Conservation (phyloP, 495 filamentous ascomycete species). For the Elasticomyces elasticus region DNA sequence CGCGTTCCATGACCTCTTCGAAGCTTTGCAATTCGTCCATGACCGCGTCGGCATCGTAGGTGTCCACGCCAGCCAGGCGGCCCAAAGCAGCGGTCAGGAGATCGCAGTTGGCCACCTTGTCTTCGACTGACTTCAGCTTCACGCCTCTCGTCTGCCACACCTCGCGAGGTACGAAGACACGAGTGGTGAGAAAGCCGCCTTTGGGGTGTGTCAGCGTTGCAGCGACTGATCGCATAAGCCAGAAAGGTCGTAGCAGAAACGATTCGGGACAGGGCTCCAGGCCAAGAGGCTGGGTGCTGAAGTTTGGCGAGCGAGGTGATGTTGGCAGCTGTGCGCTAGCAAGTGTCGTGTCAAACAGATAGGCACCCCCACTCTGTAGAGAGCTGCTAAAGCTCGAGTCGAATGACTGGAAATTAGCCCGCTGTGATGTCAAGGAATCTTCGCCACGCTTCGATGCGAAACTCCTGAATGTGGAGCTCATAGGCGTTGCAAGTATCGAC, state of each 20-base stretch:
- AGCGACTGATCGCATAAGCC: conserved; percentile 88
- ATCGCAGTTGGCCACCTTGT: conserved; percentile 92
- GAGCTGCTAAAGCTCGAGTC: conserved; percentile 45
- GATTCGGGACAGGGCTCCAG: conserved; percentile 89
- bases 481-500: conserved; percentile 63
- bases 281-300: conserved; percentile 52
- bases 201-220: conserved; percentile 85
- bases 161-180: conserved; percentile 82
- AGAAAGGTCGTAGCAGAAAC: conserved; percentile 78
- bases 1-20: conserved; percentile 77
- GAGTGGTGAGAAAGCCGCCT: conserved; percentile 83
- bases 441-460: conserved; percentile 31
- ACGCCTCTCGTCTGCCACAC: conserved; percentile 91
- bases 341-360: conserved; percentile 72
- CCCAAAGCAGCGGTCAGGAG: conserved; percentile 75
- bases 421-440: conserved; percentile 31
- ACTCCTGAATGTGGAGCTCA: conserved; percentile 54
- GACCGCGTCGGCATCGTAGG: conserved; percentile 78
- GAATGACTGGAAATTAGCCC: conserved; percentile 44
- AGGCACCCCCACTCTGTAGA: conserved; percentile 52
- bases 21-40: conserved; percentile 93
- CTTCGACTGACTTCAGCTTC: conserved; percentile 80
- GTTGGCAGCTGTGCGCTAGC: conserved; percentile 50
- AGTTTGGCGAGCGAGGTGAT: conserved; percentile 49
- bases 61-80: conserved; percentile 64